Evolutionary conservation across 441 rosid species (phyloP).

Genomic region (Pelargonium myrrhifolium): DNA sequence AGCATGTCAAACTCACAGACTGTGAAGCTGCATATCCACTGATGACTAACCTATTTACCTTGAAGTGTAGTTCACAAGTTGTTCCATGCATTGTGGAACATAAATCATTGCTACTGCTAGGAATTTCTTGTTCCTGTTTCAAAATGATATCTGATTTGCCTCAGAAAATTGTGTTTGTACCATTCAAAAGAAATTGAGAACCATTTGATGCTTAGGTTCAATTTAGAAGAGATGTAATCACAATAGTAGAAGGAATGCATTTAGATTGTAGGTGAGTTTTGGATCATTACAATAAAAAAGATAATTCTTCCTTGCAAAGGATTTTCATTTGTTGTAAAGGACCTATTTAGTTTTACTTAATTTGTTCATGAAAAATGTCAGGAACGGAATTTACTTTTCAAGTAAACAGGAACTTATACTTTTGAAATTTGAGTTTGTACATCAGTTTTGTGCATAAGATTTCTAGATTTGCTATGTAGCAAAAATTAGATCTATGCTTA

Average conservation of each 20-base stretch:
- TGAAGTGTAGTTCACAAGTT: not conserved
- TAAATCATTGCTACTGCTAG: not conserved
- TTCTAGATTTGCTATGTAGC: no score
- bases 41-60: not conserved
- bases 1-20: conserved; percentile 1
- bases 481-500: no score
- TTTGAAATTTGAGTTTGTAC: no score
- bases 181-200: not conserved
- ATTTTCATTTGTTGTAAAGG: no score
- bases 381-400: no score
- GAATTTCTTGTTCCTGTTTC: not conserved
- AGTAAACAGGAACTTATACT: no score
- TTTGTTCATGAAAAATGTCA: no score
- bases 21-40: conserved; percentile 5
- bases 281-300: no score
- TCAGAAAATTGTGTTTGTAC: not conserved
- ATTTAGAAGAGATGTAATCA: not conserved
- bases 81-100: not conserved
- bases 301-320: no score
- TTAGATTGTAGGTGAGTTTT: no score
- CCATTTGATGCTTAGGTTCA: not conserved
- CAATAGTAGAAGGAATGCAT: not conserved
- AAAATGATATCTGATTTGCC: not conserved
- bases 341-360: no score
- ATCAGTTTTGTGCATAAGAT: no score